phyloP scores from a whole-genome alignment of 257 asterid genomes.

The Voacanga thouarsii region DNA sequence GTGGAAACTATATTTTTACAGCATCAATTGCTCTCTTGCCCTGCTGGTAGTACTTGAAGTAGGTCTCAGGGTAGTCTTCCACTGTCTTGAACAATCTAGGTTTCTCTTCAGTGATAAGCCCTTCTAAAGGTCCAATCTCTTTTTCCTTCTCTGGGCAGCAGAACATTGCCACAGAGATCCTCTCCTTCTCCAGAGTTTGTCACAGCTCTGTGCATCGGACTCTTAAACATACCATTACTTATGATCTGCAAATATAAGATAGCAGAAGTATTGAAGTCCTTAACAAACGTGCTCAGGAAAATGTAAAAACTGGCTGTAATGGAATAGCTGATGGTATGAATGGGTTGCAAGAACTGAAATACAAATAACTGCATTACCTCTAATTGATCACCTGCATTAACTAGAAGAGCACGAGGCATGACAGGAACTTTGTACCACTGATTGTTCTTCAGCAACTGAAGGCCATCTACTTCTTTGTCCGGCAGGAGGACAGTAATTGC shows the following conservation, averaged over 20 bases:
- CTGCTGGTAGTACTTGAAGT: slow-evolving; percentile 31
- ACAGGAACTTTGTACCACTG: slow-evolving; percentile 56
- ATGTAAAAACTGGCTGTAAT: neutral
- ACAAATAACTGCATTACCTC: slow-evolving; percentile 40
- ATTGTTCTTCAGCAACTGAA: slow-evolving; percentile 52
- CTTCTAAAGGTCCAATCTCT: slow-evolving; percentile 38
- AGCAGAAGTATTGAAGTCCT: too few relatives aligned
- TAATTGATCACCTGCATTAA: slow-evolving; percentile 63
- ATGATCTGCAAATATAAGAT: slow-evolving; percentile 32
- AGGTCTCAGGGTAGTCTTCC: slow-evolving; percentile 23
- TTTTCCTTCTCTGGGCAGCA: slow-evolving; percentile 27
- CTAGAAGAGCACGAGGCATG: slow-evolving; percentile 44
- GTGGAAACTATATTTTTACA: slow-evolving; percentile 1
- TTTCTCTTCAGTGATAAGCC: slow-evolving; percentile 28
- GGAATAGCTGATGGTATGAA: slow-evolving; percentile 16
- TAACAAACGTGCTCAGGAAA: neutral
- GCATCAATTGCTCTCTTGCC: slow-evolving; percentile 46
- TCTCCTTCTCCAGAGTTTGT: slow-evolving; percentile 37
- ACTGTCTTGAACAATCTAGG: slow-evolving; percentile 35
- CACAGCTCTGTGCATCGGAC: slow-evolving; percentile 49
- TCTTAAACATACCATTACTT: slow-evolving; percentile 54
- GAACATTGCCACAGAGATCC: slow-evolving; percentile 39
- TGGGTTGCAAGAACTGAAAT: neutral
- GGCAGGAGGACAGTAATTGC: slow-evolving; percentile 56
- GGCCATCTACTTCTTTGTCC: slow-evolving; percentile 61